Evolutionary conservation across 2,329 filamentous ascomycete species (phyloP).

Genomic region (Exophiala spinifera): DNA sequence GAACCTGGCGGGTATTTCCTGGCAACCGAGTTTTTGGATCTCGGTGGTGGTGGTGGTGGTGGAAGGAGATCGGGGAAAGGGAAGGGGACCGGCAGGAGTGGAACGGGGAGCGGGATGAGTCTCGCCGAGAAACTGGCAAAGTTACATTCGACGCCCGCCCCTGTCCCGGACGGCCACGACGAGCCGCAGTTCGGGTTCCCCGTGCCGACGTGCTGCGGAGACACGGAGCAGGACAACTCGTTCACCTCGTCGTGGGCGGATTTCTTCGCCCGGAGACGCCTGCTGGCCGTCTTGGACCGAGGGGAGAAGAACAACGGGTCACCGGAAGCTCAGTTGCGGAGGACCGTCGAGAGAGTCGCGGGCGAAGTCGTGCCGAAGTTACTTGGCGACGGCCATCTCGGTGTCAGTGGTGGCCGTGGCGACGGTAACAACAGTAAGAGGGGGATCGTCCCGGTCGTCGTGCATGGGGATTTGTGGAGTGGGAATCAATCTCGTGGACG

Average conservation of each 20-base stretch:
- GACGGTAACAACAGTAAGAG: too few relatives aligned
- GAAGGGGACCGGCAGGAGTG: slow-evolving; percentile 28
- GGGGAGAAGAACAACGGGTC: slow-evolving; percentile 63
- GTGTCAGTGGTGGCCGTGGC: too few relatives aligned
- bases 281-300: slow-evolving; percentile 62
- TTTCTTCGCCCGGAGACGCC: slow-evolving; percentile 76
- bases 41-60: slow-evolving; percentile 49
- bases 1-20: slow-evolving; percentile 48
- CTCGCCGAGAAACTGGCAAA: slow-evolving; percentile 74
- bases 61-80: background rate
- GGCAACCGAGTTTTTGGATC: slow-evolving; percentile 76
- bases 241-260: slow-evolving; percentile 74
- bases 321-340: slow-evolving; percentile 58
- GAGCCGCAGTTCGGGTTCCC: slow-evolving; percentile 77
- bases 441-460: slow-evolving; percentile 69
- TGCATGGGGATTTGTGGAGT: slow-evolving; percentile 93
- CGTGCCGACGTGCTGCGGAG: slow-evolving; percentile 79
- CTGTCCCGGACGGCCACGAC: slow-evolving; percentile 57
- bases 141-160: slow-evolving; percentile 73
- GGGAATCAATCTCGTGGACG: slow-evolving; percentile 72
- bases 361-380: slow-evolving; percentile 68
- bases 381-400: slow-evolving; percentile 66
- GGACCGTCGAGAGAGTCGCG: slow-evolving; percentile 64
- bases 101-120: slow-evolving; percentile 50
- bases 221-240: slow-evolving; percentile 75